phyloP scores from a whole-genome alignment of 2,329 filamentous ascomycete species.

The Parastagonospora nodorum region DNA sequence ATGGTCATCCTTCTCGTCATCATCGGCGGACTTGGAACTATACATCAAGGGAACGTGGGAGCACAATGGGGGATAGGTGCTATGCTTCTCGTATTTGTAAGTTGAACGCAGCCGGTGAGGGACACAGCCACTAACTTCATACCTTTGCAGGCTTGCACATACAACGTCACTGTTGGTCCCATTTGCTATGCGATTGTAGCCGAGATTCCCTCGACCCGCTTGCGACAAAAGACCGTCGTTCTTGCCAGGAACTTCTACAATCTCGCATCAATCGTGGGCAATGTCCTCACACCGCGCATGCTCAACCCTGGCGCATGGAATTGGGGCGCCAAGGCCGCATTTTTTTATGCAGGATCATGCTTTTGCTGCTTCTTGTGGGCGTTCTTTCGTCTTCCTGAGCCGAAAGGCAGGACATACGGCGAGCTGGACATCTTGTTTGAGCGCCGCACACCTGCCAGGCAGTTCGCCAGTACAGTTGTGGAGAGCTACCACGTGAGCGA shows the following conservation, averaged over 20 bases:
- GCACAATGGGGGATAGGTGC: slow-evolving; percentile 52
- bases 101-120: too few relatives aligned
- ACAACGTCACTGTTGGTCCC: slow-evolving; percentile 85
- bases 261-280: slow-evolving; percentile 77
- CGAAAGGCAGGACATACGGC: slow-evolving; percentile 77
- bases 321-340: slow-evolving; percentile 84
- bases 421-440: slow-evolving; percentile 87
- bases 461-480: slow-evolving; percentile 36
- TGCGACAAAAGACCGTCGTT: slow-evolving; percentile 91
- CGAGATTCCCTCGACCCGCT: slow-evolving; percentile 78
- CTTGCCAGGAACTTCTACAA: slow-evolving; percentile 78
- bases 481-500: slow-evolving; percentile 27
- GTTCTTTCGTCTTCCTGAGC: slow-evolving; percentile 80
- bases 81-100: slow-evolving; percentile 36
- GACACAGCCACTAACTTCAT: too few relatives aligned
- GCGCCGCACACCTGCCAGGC: slow-evolving; percentile 38
- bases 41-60: slow-evolving; percentile 45
- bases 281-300: slow-evolving; percentile 48
- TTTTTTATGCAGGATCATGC: slow-evolving; percentile 84
- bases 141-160: slow-evolving; percentile 62
- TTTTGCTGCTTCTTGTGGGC: slow-evolving; percentile 79
- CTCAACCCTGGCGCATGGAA: slow-evolving; percentile 43
- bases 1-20: slow-evolving; percentile 70
- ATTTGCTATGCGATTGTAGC: slow-evolving; percentile 88
- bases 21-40: slow-evolving; percentile 78